Conservation (phyloP, 768 basidiomycete genomes). For the Dacryopinax primogenitus region DNA sequence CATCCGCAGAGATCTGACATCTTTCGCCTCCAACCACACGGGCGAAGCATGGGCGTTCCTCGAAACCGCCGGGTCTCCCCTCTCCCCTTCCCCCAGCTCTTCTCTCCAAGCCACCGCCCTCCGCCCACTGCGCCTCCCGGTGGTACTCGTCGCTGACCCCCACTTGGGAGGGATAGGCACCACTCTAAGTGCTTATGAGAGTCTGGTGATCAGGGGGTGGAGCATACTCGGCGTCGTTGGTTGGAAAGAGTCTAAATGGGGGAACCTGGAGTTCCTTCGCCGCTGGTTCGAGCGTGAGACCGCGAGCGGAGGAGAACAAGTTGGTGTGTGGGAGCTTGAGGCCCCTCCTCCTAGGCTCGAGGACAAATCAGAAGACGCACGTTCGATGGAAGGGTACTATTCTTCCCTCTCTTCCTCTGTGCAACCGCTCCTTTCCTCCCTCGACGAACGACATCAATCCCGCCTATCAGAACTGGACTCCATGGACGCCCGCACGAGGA, state of each 20-base stretch:
- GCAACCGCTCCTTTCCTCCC: slow-evolving; percentile 36
- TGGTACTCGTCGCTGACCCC: slow-evolving; percentile 74
- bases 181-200: slow-evolving; percentile 87
- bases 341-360: slow-evolving; percentile 31
- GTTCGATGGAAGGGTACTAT: slow-evolving; percentile 62
- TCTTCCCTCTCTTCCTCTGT: slow-evolving; percentile 30
- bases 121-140: slow-evolving; percentile 75
- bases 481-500: slow-evolving; percentile 64
- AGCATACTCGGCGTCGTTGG: slow-evolving; percentile 71
- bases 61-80: slow-evolving; percentile 94
- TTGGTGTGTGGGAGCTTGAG: too few relatives aligned
- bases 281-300: slow-evolving; percentile 74
- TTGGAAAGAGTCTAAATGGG: slow-evolving; percentile 76
- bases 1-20: slow-evolving; percentile 48
- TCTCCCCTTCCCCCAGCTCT: slow-evolving; percentile 75
- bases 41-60: slow-evolving; percentile 53
- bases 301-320: too few relatives aligned
- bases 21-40: slow-evolving; percentile 31
- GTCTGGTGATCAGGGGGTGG: slow-evolving; percentile 80
- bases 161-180: slow-evolving; percentile 88
- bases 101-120: slow-evolving; percentile 76
- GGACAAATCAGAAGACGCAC: slow-evolving; percentile 36
- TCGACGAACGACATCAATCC: slow-evolving; percentile 50
- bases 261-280: slow-evolving; percentile 69
- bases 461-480: slow-evolving; percentile 61